Evolutionary conservation across 2,329 filamentous ascomycete species (phyloP).

Genomic region (Amauroascus verrucosus): DNA sequence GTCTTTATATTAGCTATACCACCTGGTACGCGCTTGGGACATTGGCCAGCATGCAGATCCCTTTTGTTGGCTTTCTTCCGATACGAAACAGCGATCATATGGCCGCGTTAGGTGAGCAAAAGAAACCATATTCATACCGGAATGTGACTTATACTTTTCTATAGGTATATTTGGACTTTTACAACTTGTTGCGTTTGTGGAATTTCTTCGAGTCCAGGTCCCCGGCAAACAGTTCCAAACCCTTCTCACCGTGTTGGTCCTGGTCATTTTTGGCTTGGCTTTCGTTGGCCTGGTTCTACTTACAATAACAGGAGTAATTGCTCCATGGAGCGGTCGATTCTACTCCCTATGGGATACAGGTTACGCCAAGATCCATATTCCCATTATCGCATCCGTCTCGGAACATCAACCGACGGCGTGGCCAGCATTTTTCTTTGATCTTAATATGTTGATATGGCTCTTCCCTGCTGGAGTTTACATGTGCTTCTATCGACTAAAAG

Average conservation of each 20-base stretch:
- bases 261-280: conserved; percentile 62
- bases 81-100: conserved; percentile 98
- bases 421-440: conserved; percentile 98
- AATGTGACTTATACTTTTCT: conserved; percentile 18
- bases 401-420: conserved; percentile 98
- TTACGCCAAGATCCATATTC: conserved; percentile 98
- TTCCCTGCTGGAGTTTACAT: conserved; percentile 98
- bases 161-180: conserved; percentile 88
- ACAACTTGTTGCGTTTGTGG: conserved; percentile 83
- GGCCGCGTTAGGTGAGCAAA: conserved; percentile 70
- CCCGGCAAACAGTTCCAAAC: conserved; percentile 90
- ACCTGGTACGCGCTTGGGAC: conserved; percentile 97
- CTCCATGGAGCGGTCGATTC: conserved; percentile 96
- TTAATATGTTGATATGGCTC: conserved; percentile 97
- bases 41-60: conserved; percentile 96
- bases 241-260: conserved; percentile 65
- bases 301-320: conserved; percentile 81
- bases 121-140: neutral
- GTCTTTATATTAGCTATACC: conserved; percentile 91
- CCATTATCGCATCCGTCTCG: conserved; percentile 98
- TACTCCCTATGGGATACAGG: conserved; percentile 98
- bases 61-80: conserved; percentile 93
- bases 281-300: conserved; percentile 67
- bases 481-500: conserved; percentile 85
- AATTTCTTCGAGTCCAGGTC: conserved; percentile 79